Conservation (phyloP, 164 flowering plant species). For the Akebia trifoliata region DNA sequence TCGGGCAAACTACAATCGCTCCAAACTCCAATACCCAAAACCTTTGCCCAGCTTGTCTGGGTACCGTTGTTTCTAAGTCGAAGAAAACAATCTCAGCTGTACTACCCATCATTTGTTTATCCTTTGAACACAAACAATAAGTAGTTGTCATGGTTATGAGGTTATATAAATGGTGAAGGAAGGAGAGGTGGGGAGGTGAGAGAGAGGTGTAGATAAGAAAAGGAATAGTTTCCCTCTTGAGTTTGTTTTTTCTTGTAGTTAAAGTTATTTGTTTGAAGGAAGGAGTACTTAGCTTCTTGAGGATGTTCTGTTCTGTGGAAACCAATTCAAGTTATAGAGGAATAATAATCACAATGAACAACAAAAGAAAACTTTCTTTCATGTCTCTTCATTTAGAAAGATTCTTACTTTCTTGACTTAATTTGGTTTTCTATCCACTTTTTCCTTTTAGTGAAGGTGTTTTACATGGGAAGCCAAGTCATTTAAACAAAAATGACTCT, state of each 20-base stretch:
- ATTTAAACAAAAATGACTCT: neutral
- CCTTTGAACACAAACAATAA: neutral
- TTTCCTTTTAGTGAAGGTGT: neutral
- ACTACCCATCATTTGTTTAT: slow-evolving; percentile 10
- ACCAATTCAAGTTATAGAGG: slow-evolving; percentile 18
- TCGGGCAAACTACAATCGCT: slow-evolving; percentile 75
- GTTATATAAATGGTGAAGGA: slow-evolving; percentile 16
- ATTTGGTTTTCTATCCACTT: neutral
- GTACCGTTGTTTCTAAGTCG: slow-evolving; percentile 85
- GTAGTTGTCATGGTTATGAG: neutral
- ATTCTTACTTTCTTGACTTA: slow-evolving; percentile 14
- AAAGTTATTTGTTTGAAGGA: slow-evolving; percentile 38
- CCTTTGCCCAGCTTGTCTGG: slow-evolving; percentile 46
- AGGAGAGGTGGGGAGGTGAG: slow-evolving; percentile 4
- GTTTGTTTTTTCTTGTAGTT: slow-evolving; percentile 54
- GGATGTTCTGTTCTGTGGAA: slow-evolving; percentile 24
- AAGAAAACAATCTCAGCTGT: slow-evolving; percentile 70
- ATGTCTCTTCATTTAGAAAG: neutral
- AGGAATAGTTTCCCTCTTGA: slow-evolving; percentile 25
- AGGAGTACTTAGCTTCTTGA: slow-evolving; percentile 38
- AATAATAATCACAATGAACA: slow-evolving; percentile 19
- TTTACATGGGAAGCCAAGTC: slow-evolving; percentile 19
- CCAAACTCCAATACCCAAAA: slow-evolving; percentile 81
- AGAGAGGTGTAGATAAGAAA: neutral
- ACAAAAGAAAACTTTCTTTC: slow-evolving; percentile 1